Base-by-base conservation (phyloP, 345 rosid genomes). In the Nasturtium officinale region DNA sequence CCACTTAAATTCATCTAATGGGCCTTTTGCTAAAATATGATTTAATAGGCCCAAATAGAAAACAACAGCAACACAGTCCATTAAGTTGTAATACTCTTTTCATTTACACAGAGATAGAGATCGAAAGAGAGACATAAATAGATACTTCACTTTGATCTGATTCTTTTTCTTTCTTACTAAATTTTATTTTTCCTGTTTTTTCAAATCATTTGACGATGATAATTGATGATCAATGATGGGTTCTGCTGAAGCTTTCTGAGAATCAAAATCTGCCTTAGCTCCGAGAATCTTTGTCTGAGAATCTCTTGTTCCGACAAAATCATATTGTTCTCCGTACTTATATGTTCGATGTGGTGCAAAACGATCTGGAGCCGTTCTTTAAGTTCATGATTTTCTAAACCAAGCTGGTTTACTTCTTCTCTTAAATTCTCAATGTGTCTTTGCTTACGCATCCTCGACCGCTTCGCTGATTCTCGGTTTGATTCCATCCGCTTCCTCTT, bases 381-480 rank as follows among this genome's bases (percentile, higher is more conserved):
- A 26, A 93, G 74, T 47, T 90, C 94, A 33, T 84, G 83, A 83
- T 89, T 93, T 83, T 86, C 87, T 28, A 77, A 21, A 74, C 79
- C 79, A 17, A 93, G 83, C 74, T 82, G 87, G 85, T 79, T 87
- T 83, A 70, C 80, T 80, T 86, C 88, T 73, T 82, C 85, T 80
- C 88, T 81, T 75, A 93, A 65, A 80, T 85, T 87, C 68, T 90
- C 92, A 69, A 84, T 66, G 74, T 89, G 92, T 82, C 71, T 87
- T 74, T 89, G 94, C 57, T 89, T 89, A 67, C 96, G 86, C 89
- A 87, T 82, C 73, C 97, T 80, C 0, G 97, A 90, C 73, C 96
- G 80, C 83, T 89, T 80, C 8, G 98, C 97, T 7, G 98, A 90
- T 65, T 93, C 94, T 68, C 97, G 86, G 87, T 90, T 93, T 55